phyloP scores from a whole-genome alignment of 495 filamentous ascomycete genomes.

The Trichoderma reesei region DNA sequence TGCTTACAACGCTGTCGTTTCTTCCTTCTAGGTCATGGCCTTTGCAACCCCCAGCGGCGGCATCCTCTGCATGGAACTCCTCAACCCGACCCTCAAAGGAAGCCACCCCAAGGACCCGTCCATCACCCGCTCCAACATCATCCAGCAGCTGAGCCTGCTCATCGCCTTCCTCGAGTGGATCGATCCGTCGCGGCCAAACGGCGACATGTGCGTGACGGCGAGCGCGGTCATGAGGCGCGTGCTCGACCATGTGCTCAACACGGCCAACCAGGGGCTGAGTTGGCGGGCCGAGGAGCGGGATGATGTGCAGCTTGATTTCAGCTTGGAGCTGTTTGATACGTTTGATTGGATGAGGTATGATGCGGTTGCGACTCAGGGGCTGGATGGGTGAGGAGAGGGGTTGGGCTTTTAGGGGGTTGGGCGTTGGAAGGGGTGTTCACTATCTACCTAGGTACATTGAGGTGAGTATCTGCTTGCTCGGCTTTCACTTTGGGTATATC shows the following conservation, averaged over 20 bases:
- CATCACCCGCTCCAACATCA: slow-evolving; percentile 47
- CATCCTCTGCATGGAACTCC: slow-evolving; percentile 46
- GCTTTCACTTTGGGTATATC: too few relatives aligned
- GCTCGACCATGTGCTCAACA: slow-evolving; percentile 37
- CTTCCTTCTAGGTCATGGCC: slow-evolving; percentile 30
- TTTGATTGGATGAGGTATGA: slow-evolving; percentile 25
- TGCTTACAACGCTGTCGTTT: neutral
- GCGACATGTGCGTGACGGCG: slow-evolving; percentile 37
- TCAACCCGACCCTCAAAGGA: neutral
- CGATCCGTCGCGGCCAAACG: slow-evolving; percentile 43
- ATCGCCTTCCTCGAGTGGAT: slow-evolving; percentile 49
- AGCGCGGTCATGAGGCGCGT: slow-evolving; percentile 33
- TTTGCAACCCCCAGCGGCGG: slow-evolving; percentile 49
- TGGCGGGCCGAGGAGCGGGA: neutral
- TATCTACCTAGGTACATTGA: too few relatives aligned
- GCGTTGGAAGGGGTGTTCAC: too few relatives aligned
- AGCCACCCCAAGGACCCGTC: slow-evolving; percentile 24
- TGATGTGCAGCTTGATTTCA: slow-evolving; percentile 13
- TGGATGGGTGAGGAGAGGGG: neutral
- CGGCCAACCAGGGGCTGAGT: neutral
- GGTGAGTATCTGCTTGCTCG: too few relatives aligned
- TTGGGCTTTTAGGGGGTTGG: too few relatives aligned
- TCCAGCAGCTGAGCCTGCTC: slow-evolving; percentile 56
- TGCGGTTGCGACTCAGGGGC: neutral
- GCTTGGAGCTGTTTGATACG: slow-evolving; percentile 26